Evolutionary conservation across 2,329 filamentous ascomycete genomes (phyloP), one percentile per base, ranked within the genome.

Genomic region (Emericellopsis atlantica): DNA sequence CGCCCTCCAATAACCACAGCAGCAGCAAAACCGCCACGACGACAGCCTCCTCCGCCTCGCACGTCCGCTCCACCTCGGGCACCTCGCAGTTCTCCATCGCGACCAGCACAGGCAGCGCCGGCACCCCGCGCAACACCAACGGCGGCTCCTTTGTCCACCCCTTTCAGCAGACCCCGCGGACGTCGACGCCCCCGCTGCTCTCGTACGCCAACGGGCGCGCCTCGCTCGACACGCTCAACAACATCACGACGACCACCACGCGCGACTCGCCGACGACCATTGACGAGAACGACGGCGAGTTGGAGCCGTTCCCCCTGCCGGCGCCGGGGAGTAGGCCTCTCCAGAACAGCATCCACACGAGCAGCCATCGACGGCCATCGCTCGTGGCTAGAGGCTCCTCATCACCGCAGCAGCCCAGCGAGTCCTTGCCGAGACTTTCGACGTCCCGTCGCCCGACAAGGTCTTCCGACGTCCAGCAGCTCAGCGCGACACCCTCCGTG

Each of bases 161-260:
- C 22, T 80, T 79, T 48, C 74, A 79, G 53, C 77, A 80, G 58
- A 78, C 66, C 8, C 77, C 77, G 26, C 68, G 73, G 33, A 74
- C 74, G 1, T 71, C 73, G 36, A 78, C 75, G 44, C 74, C 76
- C 39, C 74, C 75, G 8, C 51, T 77, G 9, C 40, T 40, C 45
- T 70, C 72, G 21, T 77, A 76, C 53, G 67, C 72, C 47, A 73
- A 72, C 54, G 75, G 74, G 7, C 57, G 72, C 35, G 64, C 67
- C 14, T 74, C 70, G 3, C 61, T 75, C 40, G 70, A 70, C 39
- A 67, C 58, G 44, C 47, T 69, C 40, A 67, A 57, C 45, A 48
- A 45, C 40, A 52, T 9, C 18, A 35, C n/a, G 15, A 29, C n/a
- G 16, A 37, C 16, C 36, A 36, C 22, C 5, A n/a, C 72, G 48